phyloP scores from a whole-genome alignment of 1,284 basidiomycete species.

The Heterobasidion parviporum region DNA sequence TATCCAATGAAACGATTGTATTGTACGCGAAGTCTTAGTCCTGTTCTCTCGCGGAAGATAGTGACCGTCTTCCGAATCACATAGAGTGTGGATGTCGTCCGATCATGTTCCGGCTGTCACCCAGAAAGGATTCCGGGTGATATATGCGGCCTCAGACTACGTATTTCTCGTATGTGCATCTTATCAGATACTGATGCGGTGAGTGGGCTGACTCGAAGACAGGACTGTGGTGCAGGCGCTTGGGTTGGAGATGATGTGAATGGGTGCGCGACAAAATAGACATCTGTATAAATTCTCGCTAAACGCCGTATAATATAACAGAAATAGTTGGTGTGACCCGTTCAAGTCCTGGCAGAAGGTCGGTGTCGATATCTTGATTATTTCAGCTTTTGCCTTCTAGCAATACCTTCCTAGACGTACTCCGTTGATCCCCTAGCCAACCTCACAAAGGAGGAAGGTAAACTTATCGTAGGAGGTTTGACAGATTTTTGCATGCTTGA shows the following conservation, averaged over 20 bases:
- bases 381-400: background rate
- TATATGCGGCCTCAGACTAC: constrained; percentile 46
- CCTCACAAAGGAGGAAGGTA: constrained; percentile 37
- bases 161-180: constrained; percentile 47
- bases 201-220: background rate
- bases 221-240: constrained; percentile 74
- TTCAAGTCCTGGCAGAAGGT: constrained; percentile 64
- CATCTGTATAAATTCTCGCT: background rate
- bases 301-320: constrained; percentile 3
- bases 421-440: constrained; percentile 64
- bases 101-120: constrained; percentile 34
- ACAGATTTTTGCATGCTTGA: background rate
- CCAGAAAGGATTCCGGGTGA: constrained; percentile 37
- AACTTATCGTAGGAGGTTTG: constrained; percentile 52
- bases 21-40: constrained; percentile 21
- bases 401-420: constrained; percentile 27
- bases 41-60: background rate
- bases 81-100: constrained; percentile 42
- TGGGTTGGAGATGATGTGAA: constrained; percentile 55
- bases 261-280: background rate
- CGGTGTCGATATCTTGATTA: background rate
- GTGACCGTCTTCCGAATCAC: background rate
- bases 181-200: background rate
- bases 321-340: constrained; percentile 58
- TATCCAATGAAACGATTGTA: constrained; percentile 63